These are phyloP conservation scores for Aspergillus sp. DNA, from an alignment of 2,329 filamentous ascomycete genomes.

Conservation along the genomic window DNA sequence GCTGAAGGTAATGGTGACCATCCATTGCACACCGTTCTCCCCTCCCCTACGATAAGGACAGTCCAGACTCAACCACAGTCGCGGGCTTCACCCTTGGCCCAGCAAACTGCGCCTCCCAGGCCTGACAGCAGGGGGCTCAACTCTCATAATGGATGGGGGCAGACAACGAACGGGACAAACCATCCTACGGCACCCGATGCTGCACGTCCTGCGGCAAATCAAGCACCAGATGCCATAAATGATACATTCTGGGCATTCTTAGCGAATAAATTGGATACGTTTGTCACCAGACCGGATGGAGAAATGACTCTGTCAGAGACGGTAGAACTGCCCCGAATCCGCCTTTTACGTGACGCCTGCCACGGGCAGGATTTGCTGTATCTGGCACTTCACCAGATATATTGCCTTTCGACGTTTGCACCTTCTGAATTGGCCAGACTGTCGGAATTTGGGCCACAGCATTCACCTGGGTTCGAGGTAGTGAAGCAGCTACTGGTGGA, in stretches of 20 bases:
- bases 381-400: slow-evolving; percentile 61
- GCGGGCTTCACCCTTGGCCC: not conserved
- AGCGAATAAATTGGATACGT: slow-evolving; percentile 9
- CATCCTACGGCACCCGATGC: no score
- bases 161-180: no score
- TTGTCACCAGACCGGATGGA: slow-evolving; percentile 7
- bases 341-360: slow-evolving; percentile 57
- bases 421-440: slow-evolving; percentile 31
- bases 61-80: slow-evolving; percentile 46
- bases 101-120: not conserved
- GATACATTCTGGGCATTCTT: slow-evolving; percentile 6
- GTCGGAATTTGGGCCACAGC: slow-evolving; percentile 28
- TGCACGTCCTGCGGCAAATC: no score
- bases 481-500: slow-evolving; percentile 42
- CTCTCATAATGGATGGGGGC: no score
- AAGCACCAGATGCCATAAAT: not conserved
- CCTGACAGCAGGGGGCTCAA: not conserved
- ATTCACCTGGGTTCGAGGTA: slow-evolving; percentile 26
- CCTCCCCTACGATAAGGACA: slow-evolving; percentile 49
- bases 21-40: slow-evolving; percentile 41
- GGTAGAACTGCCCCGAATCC: slow-evolving; percentile 41
- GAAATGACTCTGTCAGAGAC: slow-evolving; percentile 34
- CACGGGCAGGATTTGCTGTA: slow-evolving; percentile 56
- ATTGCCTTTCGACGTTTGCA: slow-evolving; percentile 52
- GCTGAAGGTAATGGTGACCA: slow-evolving; percentile 9